phyloP scores from a whole-genome alignment of 192 early-diverging fungal species.

The Coemansia sp. region DNA sequence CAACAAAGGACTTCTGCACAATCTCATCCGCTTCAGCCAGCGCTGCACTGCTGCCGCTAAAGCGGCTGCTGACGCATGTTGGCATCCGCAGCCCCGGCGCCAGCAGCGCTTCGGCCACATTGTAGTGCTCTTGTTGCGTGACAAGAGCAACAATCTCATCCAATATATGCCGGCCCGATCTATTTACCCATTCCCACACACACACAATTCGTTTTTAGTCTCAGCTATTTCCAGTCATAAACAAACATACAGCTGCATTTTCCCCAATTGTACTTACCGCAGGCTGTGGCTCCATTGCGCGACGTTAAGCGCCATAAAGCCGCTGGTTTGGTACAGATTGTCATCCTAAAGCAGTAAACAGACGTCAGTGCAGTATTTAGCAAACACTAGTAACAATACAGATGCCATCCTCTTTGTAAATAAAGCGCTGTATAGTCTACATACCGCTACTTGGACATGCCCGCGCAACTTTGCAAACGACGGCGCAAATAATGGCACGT shows the following conservation, averaged over 20 bases:
- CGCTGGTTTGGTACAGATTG: slow-evolving; percentile 23
- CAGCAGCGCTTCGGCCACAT: slow-evolving; percentile 29
- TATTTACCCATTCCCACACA: slow-evolving; percentile 7
- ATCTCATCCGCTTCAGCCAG: slow-evolving; percentile 8
- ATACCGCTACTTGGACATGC: slow-evolving; percentile 15
- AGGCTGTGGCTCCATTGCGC: slow-evolving; percentile 39
- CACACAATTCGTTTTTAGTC: not conserved
- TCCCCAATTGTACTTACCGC: slow-evolving; percentile 13
- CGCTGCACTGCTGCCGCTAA: not conserved
- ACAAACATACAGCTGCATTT: not conserved
- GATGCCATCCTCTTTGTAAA: not conserved
- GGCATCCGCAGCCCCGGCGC: slow-evolving; percentile 26
- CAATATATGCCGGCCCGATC: slow-evolving; percentile 16
- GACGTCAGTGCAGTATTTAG: not conserved
- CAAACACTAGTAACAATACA: not conserved
- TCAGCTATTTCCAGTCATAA: not conserved
- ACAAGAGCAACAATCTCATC: slow-evolving; percentile 36
- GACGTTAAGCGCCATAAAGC: slow-evolving; percentile 28
- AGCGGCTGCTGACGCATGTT: not conserved
- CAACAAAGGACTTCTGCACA: slow-evolving; percentile 15
- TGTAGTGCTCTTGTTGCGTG: slow-evolving; percentile 37
- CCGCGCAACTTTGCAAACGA: slow-evolving; percentile 2
- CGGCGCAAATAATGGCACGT: slow-evolving; percentile 38
- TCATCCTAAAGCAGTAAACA: slow-evolving; percentile 12
- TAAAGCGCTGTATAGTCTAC: slow-evolving; percentile 2